Evolutionary conservation across 1,139 yeast species (phyloP).

Genomic region (Petasospora fabianii): DNA sequence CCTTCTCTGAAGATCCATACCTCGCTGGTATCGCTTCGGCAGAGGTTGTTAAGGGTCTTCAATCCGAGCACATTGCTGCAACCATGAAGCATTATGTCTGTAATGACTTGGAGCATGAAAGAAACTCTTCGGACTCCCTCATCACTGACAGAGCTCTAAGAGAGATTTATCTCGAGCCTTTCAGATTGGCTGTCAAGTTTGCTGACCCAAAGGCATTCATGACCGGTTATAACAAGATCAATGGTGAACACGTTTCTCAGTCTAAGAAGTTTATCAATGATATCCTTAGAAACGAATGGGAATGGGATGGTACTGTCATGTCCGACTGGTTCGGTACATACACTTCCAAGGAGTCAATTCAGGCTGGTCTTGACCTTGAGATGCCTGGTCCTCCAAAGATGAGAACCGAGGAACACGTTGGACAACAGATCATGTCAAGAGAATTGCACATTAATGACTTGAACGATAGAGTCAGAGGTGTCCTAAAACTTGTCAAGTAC

Average conservation of each 20-base stretch:
- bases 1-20: conserved; percentile 60
- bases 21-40: conserved; percentile 52
- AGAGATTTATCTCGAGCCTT: conserved; percentile 58
- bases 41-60: conserved; percentile 51
- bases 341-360: conserved; percentile 42
- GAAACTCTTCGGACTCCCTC: conserved; percentile 45
- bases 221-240: conserved; percentile 59
- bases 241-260: conserved; percentile 55
- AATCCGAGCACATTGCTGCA: conserved; percentile 48
- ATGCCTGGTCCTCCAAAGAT: conserved; percentile 60
- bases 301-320: conserved; percentile 52
- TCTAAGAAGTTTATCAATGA: conserved; percentile 39
- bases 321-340: conserved; percentile 64
- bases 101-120: conserved; percentile 57
- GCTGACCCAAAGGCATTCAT: conserved; percentile 50
- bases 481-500: conserved; percentile 45
- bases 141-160: conserved; percentile 57
- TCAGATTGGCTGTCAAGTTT: conserved; percentile 50
- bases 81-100: conserved; percentile 59
- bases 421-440: conserved; percentile 37
- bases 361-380: conserved; percentile 58
- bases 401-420: conserved; percentile 39
- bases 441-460: conserved; percentile 28
- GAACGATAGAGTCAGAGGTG: conserved; percentile 42
- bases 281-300: conserved; percentile 52